These are phyloP conservation scores for Sporisorium iseilematis-ciliati DNA, from an alignment of 1,284 basidiomycete species.

Conservation along the genomic window DNA sequence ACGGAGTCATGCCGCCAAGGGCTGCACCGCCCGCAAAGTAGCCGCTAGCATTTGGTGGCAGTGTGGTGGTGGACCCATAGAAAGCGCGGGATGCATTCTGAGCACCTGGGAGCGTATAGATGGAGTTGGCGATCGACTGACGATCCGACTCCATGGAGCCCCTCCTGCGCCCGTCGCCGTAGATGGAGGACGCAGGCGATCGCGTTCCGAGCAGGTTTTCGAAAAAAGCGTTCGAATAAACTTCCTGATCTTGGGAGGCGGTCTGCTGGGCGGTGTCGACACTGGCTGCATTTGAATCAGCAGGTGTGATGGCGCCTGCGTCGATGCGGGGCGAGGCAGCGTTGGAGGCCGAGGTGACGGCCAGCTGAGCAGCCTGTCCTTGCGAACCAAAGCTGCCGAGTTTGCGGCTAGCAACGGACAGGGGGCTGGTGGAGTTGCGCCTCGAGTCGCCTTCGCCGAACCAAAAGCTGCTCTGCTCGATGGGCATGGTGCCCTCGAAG, in stretches of 20 bases:
- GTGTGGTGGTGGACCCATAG: constrained; percentile 39
- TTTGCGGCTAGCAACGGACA: constrained; percentile 28
- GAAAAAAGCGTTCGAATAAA: constrained; percentile 49
- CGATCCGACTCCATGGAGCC: constrained; percentile 61
- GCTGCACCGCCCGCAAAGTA: constrained; percentile 34
- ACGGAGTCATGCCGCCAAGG: constrained; percentile 33
- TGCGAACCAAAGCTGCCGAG: constrained; percentile 48
- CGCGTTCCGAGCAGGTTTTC: constrained; percentile 36
- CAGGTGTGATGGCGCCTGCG: constrained; percentile 7
- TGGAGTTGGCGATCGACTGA: constrained; percentile 57
- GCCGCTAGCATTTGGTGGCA: constrained; percentile 41
- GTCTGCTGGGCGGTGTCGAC: constrained; percentile 27
- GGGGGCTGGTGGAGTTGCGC: constrained; percentile 37
- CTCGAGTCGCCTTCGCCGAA: constrained; percentile 24
- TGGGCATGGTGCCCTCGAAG: constrained; percentile 43
- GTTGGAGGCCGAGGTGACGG: constrained; percentile 20
- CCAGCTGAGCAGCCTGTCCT: constrained; percentile 33
- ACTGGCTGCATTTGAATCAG: constrained; percentile 7
- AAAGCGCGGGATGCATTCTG: constrained; percentile 47
- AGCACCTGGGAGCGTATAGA: constrained; percentile 51
- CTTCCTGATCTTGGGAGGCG: constrained; percentile 38
- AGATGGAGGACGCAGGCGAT: constrained; percentile 59
- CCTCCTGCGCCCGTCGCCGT: constrained; percentile 48
- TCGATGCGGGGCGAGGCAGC: constrained; percentile 37
- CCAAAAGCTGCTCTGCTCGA: constrained; percentile 43